These are phyloP conservation scores for Baeospora myosura DNA, from an alignment of 1,284 basidiomycete species.

Conservation along the genomic window DNA sequence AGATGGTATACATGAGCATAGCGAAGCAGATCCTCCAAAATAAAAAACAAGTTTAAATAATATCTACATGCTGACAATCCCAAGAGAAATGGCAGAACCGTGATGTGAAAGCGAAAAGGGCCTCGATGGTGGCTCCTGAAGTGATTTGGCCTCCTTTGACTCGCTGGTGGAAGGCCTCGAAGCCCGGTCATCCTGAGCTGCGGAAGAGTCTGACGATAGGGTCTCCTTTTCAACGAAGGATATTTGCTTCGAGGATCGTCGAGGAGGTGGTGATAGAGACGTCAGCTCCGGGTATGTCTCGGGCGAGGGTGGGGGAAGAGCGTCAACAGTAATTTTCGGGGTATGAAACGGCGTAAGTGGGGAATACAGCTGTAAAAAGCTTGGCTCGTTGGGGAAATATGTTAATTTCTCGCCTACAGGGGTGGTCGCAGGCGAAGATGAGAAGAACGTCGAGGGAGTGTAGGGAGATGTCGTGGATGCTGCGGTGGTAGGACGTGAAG, in stretches of 20 bases:
- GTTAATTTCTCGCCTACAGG: background rate
- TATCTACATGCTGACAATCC: slow-evolving; percentile 32
- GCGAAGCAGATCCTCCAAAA: background rate
- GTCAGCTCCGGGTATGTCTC: background rate
- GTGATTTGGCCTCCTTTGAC: too few relatives aligned
- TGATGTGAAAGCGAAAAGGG: slow-evolving; percentile 37
- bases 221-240: slow-evolving; percentile 7
- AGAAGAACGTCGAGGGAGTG: background rate
- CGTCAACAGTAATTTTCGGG: too few relatives aligned
- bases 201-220: background rate
- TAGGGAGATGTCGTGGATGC: too few relatives aligned
- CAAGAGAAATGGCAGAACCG: slow-evolving; percentile 38
- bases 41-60: slow-evolving; percentile 1
- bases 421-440: background rate
- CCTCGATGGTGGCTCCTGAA: background rate
- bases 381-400: background rate
- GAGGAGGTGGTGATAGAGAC: slow-evolving; percentile 1
- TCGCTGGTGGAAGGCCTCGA: too few relatives aligned
- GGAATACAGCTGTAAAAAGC: slow-evolving; percentile 2
- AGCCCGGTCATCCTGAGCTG: background rate
- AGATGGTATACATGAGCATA: background rate
- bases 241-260: slow-evolving; percentile 21
- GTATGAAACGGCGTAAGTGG: slow-evolving; percentile 2
- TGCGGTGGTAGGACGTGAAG: slow-evolving; percentile 9
- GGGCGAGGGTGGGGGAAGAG: background rate